These are phyloP conservation scores for Byssoonygena ceratinophila DNA, from an alignment of 2,329 filamentous ascomycete species.

Conservation along the genomic window DNA sequence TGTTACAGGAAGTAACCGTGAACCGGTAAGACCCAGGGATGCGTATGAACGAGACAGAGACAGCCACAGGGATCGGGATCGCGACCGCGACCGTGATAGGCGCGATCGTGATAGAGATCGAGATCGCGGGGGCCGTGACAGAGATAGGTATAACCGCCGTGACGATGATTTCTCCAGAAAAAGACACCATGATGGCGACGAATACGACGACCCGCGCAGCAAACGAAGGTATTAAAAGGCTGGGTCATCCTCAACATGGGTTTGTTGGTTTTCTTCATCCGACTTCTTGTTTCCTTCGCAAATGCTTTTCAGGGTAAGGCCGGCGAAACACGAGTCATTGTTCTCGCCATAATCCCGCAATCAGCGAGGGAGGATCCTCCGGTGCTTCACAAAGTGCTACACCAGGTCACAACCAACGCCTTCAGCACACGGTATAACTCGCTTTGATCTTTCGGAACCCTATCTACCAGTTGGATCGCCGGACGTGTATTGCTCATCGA, in stretches of 20 bases:
- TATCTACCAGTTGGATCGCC: neutral
- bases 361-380: neutral
- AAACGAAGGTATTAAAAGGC: conserved; percentile 48
- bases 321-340: neutral
- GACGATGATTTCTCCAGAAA: conserved; percentile 50
- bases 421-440: neutral
- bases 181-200: conserved; percentile 64
- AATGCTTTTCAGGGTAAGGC: conserved; percentile 30
- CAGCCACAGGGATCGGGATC: conserved; percentile 44
- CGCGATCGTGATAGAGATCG: conserved; percentile 41
- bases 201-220: conserved; percentile 62
- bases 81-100: conserved; percentile 41
- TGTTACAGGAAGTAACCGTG: conserved; percentile 67
- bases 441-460: neutral
- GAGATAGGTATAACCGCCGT: conserved; percentile 40
- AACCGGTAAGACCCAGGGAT: conserved; percentile 63
- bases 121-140: conserved; percentile 39
- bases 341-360: neutral
- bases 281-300: conserved; percentile 20
- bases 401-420: neutral
- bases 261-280: conserved; percentile 38
- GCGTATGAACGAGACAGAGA: conserved; percentile 43
- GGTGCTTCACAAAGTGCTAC: neutral
- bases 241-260: conserved; percentile 19
- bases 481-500: neutral